Evolutionary conservation across 768 basidiomycete species (phyloP).

Genomic region (Phlebiopsis gigantea): DNA sequence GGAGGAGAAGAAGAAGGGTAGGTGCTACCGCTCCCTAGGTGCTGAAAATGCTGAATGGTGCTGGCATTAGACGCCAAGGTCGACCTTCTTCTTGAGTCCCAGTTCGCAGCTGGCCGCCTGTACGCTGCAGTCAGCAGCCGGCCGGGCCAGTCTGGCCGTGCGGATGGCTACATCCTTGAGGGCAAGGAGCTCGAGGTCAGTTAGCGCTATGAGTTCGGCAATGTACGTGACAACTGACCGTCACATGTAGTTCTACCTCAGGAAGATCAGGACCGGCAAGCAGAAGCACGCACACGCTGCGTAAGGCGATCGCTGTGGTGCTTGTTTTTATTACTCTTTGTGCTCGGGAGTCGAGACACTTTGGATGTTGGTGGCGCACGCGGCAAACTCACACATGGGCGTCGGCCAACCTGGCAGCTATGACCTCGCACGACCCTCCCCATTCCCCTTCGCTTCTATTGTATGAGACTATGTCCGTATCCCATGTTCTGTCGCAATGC

Average conservation of each 20-base stretch:
- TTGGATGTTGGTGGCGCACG: conserved; percentile 14
- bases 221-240: too few relatives aligned
- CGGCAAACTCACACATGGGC: conserved; percentile 14
- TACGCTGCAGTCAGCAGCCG: conserved; percentile 92
- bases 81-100: conserved; percentile 82
- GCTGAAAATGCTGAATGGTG: conserved; percentile 3
- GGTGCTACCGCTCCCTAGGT: conserved; percentile 11
- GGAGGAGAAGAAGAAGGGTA: conserved; percentile 90
- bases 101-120: conserved; percentile 92
- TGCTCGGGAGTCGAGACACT: conserved; percentile 11
- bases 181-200: conserved; percentile 96
- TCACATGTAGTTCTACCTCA: conserved; percentile 76
- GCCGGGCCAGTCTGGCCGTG: conserved; percentile 94
- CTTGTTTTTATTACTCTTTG: neutral
- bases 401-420: conserved; percentile 19
- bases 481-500: conserved; percentile 22
- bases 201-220: conserved; percentile 3
- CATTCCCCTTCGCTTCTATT: conserved; percentile 15
- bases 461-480: conserved; percentile 25
- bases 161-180: conserved; percentile 96
- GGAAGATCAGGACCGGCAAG: conserved; percentile 91
- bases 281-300: conserved; percentile 80
- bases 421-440: conserved; percentile 15
- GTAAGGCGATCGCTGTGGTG: conserved; percentile 20
- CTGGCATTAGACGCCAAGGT: conserved; percentile 71